A percentile compares a stretch with the other conserved stretches of the same genome.
Evolutionary conservation across 2,329 filamentous ascomycete species (phyloP).

Genomic region (Aureobasidium vineae): DNA sequence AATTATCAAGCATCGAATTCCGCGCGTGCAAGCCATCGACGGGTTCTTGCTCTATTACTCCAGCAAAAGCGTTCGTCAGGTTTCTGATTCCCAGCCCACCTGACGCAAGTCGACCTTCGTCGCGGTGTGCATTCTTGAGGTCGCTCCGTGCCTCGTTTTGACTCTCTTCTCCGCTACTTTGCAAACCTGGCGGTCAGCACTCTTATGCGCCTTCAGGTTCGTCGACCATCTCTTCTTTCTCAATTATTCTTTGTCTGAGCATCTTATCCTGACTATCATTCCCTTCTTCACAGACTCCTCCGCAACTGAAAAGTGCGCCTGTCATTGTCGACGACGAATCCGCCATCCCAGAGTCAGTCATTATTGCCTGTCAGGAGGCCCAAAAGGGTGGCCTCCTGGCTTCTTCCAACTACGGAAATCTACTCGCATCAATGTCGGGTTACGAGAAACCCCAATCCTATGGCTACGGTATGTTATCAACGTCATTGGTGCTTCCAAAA

Average conservation of each 20-base stretch:
- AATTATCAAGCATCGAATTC: constrained; percentile 9
- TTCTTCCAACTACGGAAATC: constrained; percentile 45
- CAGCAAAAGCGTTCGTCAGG: constrained; percentile 29
- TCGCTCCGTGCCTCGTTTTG: constrained; percentile 24
- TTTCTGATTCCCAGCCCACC: constrained; percentile 27
- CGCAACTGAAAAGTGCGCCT: constrained; percentile 28
- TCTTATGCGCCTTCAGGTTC: constrained; percentile 40
- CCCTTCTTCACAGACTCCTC: constrained; percentile 21
- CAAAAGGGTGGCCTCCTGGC: constrained; percentile 54
- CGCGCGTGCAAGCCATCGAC: constrained; percentile 29
- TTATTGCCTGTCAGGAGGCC: constrained; percentile 37
- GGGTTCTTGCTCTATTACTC: constrained; percentile 37
- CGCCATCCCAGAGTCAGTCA: constrained; percentile 36
- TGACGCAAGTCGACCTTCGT: constrained; percentile 30
- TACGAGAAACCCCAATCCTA: constrained; percentile 73
- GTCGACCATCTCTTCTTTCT: constrained; percentile 29
- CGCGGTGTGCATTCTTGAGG: constrained; percentile 37
- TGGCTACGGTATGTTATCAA: constrained; percentile 66
- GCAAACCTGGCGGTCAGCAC: constrained; percentile 35
- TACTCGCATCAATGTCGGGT: constrained; percentile 72
- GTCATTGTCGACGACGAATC: constrained; percentile 41
- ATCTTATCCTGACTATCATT: constrained; percentile 27
- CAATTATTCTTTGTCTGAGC: constrained; percentile 17
- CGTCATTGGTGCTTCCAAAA: constrained; percentile 44
- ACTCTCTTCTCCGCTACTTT: constrained; percentile 30